Evolutionary conservation across 306 rosid species (phyloP).

Genomic region (Dryas alaskensis): DNA sequence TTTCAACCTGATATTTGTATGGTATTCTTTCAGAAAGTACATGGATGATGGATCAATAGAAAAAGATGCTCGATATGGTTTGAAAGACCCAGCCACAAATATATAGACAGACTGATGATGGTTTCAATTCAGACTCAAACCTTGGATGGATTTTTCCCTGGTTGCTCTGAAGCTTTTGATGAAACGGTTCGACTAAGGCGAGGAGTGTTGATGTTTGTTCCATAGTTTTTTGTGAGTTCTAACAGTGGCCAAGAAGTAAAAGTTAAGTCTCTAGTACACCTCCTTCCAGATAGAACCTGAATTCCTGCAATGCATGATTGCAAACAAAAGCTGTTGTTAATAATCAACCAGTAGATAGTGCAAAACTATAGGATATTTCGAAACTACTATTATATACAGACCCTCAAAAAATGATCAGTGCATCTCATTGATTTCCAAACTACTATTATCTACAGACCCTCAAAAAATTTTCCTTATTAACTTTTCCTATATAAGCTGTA

Average conservation of each 20-base stretch:
- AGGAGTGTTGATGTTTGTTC: slow-evolving; percentile 25
- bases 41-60: background rate
- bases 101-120: background rate
- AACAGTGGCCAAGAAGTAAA: slow-evolving; percentile 21
- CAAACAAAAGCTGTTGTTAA: background rate
- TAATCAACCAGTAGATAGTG: background rate
- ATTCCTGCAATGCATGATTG: slow-evolving; percentile 33
- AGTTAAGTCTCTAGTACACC: slow-evolving; percentile 12
- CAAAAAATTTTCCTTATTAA: background rate
- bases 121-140: slow-evolving; percentile 23
- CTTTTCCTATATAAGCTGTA: background rate
- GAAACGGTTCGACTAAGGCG: slow-evolving; percentile 45
- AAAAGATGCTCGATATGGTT: background rate
- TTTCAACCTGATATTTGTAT: slow-evolving; percentile 2
- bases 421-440: background rate
- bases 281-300: slow-evolving; percentile 30
- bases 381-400: background rate
- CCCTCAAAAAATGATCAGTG: background rate
- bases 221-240: slow-evolving; percentile 32
- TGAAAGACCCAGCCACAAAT: background rate
- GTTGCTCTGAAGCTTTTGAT: slow-evolving; percentile 52
- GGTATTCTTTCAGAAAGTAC: background rate
- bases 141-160: slow-evolving; percentile 37
- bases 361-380: background rate
- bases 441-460: background rate